phyloP scores from a whole-genome alignment of 129 eudicot species.

The Tagetes patula region DNA sequence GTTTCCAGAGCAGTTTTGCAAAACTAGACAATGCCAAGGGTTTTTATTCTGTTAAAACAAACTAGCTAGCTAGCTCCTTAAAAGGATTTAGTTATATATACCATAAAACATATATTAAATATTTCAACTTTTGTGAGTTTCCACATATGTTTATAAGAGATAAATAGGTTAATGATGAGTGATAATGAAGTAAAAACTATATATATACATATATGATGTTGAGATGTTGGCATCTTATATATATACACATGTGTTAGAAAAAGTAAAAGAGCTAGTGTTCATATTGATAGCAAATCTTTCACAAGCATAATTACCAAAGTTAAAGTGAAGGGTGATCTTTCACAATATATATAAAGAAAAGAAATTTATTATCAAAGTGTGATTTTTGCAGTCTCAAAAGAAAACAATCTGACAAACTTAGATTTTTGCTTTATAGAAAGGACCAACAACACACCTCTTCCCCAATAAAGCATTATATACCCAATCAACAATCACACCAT shows the following conservation, averaged over 20 bases:
- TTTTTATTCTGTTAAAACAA: not conserved
- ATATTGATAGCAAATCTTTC: constrained; percentile 33
- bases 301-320: constrained; percentile 36
- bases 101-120: constrained; percentile 32
- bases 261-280: constrained; percentile 21
- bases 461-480: constrained; percentile 44
- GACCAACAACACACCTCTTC: constrained; percentile 45
- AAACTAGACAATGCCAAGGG: not conserved
- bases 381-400: constrained; percentile 56
- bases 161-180: constrained; percentile 22
- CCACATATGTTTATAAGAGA: constrained; percentile 12
- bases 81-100: constrained; percentile 29
- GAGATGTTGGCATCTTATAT: constrained; percentile 12
- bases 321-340: constrained; percentile 30
- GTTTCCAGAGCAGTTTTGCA: not conserved
- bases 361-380: constrained; percentile 30
- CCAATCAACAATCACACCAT: constrained; percentile 23
- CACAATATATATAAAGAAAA: constrained; percentile 24
- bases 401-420: constrained; percentile 46
- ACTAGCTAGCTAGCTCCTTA: not conserved
- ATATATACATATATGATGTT: not conserved
- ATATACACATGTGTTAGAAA: constrained; percentile 23
- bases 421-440: constrained; percentile 57
- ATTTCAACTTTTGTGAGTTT: constrained; percentile 17
- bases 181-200: constrained; percentile 26